These are phyloP conservation scores for Neoboletus magnificus DNA, from an alignment of 768 basidiomycete species.

Conservation along the genomic window DNA sequence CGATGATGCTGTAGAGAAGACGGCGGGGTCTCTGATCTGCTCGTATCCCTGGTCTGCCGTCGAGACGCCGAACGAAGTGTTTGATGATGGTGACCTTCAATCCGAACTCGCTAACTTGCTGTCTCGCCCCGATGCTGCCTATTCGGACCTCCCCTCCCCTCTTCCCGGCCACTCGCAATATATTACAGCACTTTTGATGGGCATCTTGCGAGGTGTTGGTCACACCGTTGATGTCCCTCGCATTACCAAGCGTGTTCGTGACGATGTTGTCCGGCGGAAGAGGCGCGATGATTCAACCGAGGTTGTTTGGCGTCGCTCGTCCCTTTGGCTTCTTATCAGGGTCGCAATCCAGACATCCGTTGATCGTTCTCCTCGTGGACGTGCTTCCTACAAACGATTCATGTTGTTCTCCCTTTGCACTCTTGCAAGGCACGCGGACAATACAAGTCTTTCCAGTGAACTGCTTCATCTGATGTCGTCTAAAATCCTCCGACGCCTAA, in stretches of 20 bases:
- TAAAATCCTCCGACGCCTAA: too few relatives aligned
- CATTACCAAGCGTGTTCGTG: slow-evolving; percentile 1
- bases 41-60: slow-evolving; percentile 22
- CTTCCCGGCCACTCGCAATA: too few relatives aligned
- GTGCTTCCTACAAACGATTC: slow-evolving; percentile 44
- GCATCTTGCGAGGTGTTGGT: slow-evolving; percentile 9
- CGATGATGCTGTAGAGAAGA: too few relatives aligned
- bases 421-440: too few relatives aligned
- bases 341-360: slow-evolving; percentile 26
- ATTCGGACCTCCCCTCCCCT: too few relatives aligned
- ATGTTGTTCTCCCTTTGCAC: slow-evolving; percentile 37
- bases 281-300: too few relatives aligned
- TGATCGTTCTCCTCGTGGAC: slow-evolving; percentile 2
- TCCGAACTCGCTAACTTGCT: slow-evolving; percentile 13
- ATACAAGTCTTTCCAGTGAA: too few relatives aligned
- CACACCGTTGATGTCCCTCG: slow-evolving; percentile 4
- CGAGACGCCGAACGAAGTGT: neutral
- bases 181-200: too few relatives aligned
- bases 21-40: slow-evolving; percentile 14
- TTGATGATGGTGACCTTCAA: too few relatives aligned
- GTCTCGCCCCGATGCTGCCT: slow-evolving; percentile 7
- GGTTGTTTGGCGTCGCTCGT: slow-evolving; percentile 3
- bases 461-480: too few relatives aligned
- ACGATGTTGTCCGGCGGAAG: too few relatives aligned
- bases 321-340: slow-evolving; percentile 33